phyloP scores from a whole-genome alignment of 106 monocot genomes.

The Gastrodia elata region DNA sequence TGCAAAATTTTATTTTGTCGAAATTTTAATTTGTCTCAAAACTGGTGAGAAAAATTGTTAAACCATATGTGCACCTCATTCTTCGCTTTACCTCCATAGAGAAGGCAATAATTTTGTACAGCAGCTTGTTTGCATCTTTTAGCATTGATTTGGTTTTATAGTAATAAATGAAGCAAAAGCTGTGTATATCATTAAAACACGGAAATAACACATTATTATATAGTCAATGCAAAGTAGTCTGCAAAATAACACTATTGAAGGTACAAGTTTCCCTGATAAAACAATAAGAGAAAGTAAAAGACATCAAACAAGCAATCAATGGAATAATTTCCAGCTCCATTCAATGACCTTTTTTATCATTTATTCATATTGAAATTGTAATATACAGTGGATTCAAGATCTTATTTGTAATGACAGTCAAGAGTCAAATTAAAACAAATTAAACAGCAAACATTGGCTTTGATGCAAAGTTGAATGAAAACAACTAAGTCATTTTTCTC shows the following conservation, averaged over 20 bases:
- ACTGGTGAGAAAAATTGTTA: neutral
- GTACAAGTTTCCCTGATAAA: neutral
- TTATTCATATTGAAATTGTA: neutral
- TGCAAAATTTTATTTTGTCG: neutral
- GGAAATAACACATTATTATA: neutral
- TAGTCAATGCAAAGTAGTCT: neutral
- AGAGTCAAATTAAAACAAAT: neutral
- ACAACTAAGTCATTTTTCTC: constrained; percentile 2
- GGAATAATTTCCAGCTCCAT: neutral
- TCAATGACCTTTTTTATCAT: neutral
- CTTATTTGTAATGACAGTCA: neutral
- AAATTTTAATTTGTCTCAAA: neutral
- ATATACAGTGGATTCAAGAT: neutral
- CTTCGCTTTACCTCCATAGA: neutral
- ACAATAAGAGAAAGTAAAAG: neutral
- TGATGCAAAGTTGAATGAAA: no score
- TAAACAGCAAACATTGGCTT: neutral
- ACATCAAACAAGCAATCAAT: neutral
- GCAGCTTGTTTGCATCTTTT: neutral
- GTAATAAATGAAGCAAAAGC: neutral
- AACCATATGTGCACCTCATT: neutral
- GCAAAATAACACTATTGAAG: neutral
- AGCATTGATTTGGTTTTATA: neutral
- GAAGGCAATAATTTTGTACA: neutral
- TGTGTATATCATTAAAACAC: neutral